Base-by-base conservation (phyloP, 139 green algal species). In the Chlorella vulgaris region DNA sequence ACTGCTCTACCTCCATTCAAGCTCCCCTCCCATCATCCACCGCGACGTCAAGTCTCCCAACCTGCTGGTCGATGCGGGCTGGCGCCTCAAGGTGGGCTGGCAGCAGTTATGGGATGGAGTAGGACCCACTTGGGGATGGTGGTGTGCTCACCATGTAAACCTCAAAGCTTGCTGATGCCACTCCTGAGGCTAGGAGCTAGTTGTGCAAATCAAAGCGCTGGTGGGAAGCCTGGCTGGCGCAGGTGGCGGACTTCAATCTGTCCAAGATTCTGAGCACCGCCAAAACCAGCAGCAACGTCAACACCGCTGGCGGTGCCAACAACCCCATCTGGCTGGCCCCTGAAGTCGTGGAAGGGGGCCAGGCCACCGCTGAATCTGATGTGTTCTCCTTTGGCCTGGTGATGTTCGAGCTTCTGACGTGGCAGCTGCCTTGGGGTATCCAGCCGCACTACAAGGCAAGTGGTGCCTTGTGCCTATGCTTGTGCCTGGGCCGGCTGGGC, bases 231-330 rank as follows among this genome's bases (percentile, higher is more conserved):
- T 58, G n/a, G n/a, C 47, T 58, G 47, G 47, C 13, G 47, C 47
- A 58, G 47, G 47, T 35, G 35, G 24, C 67, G 33, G 67, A 74
- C 39, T 74, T 74, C 39, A 74, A 74, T 39, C 67, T 74, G 33
- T 74, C 67, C 67, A 74, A 74, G 67, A 43, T 74, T 18, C 39
- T 74, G 67, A n/a, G n/a, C n/a, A n/a, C n/a, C n/a, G n/a, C n/a
- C n/a, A n/a, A n/a, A 7, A 35, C 21, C 67, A 38, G 24, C 33
- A 26, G 36, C 7, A 29, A 26, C 38, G 36, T 22, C 3, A 74
- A 6, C 38, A 38, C 67, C 7, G 19, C 39, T 58, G 65, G 65
- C 36, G 39, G 67, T 22, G 39, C 39, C 36, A 22, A 19, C 39
- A 74, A 74, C 67, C 67, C 67, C 6, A 31, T 43, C 67, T 74